Conservation (phyloP, 1,284 basidiomycete genomes). For the Cryptococcus amylolentus region DNA sequence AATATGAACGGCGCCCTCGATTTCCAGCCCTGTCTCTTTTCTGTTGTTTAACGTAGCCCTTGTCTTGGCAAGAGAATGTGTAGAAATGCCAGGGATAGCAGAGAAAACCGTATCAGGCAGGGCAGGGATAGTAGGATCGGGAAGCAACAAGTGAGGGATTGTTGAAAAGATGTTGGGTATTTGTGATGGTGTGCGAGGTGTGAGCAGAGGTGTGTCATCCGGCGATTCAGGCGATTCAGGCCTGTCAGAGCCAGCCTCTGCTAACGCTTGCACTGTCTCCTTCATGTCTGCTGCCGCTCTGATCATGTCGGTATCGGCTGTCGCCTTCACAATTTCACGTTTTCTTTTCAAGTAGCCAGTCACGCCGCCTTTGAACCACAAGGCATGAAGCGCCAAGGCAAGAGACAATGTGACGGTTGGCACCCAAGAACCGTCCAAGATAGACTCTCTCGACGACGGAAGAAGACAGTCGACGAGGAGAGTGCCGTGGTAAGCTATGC, state of each 20-base stretch:
- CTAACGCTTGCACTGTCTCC: background rate
- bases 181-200: conserved; percentile 36
- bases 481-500: conserved; percentile 56
- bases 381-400: conserved; percentile 56
- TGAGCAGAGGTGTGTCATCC: conserved; percentile 42
- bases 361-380: conserved; percentile 59
- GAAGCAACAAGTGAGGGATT: conserved; percentile 15
- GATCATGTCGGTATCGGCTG: background rate
- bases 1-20: background rate
- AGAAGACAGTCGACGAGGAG: conserved; percentile 50
- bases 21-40: background rate
- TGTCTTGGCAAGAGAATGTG: conserved; percentile 10
- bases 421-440: conserved; percentile 45
- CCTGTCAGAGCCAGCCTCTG: background rate
- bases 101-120: conserved; percentile 19
- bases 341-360: conserved; percentile 54
- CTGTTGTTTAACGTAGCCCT: conserved; percentile 13
- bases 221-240: conserved; percentile 19
- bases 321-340: conserved; percentile 3
- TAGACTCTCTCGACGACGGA: conserved; percentile 35
- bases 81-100: conserved; percentile 8
- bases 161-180: conserved; percentile 16
- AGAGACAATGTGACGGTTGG: conserved; percentile 51
- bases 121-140: conserved; percentile 1
- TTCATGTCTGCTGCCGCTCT: background rate